phyloP scores from a whole-genome alignment of 257 asterid species.

The Striga asiatica region DNA sequence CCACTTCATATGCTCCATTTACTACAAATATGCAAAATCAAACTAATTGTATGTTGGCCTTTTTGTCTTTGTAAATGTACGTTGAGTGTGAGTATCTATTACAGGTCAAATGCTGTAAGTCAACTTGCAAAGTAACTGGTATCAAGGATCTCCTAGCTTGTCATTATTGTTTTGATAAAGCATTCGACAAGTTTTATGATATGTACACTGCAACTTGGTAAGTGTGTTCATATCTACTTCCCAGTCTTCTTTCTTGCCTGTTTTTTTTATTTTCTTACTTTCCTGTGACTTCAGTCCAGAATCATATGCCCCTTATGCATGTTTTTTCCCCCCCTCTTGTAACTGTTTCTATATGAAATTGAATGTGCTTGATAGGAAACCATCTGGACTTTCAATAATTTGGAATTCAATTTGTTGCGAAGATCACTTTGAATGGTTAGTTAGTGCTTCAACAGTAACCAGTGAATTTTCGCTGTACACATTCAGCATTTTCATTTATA shows the following conservation, averaged over 20 bases:
- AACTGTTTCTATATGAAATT: not conserved
- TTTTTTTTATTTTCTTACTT: not conserved
- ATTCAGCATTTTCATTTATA: not conserved
- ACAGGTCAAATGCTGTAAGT: conserved; percentile 83
- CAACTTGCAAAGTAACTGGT: conserved; percentile 62
- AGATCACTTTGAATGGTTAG: conserved; percentile 86
- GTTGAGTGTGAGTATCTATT: conserved; percentile 4
- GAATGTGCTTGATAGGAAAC: conserved; percentile 46
- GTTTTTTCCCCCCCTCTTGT: not conserved
- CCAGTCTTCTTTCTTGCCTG: not conserved
- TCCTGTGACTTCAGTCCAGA: not conserved
- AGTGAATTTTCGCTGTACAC: not conserved
- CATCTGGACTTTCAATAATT: conserved; percentile 65
- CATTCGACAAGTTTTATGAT: conserved; percentile 81
- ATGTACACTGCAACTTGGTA: conserved; percentile 80
- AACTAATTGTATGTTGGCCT: not conserved
- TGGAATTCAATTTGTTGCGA: conserved; percentile 80
- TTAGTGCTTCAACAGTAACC: not conserved
- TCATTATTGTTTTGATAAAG: conserved; percentile 65
- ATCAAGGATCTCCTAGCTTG: conserved; percentile 72
- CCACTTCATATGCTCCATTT: no score
- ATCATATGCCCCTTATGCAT: not conserved
- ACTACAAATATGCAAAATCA: not conserved
- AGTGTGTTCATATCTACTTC: conserved; percentile 12
- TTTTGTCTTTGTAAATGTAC: not conserved